Conservation (phyloP, 2,329 filamentous ascomycete genomes). For the Cytospora chrysosperma region DNA sequence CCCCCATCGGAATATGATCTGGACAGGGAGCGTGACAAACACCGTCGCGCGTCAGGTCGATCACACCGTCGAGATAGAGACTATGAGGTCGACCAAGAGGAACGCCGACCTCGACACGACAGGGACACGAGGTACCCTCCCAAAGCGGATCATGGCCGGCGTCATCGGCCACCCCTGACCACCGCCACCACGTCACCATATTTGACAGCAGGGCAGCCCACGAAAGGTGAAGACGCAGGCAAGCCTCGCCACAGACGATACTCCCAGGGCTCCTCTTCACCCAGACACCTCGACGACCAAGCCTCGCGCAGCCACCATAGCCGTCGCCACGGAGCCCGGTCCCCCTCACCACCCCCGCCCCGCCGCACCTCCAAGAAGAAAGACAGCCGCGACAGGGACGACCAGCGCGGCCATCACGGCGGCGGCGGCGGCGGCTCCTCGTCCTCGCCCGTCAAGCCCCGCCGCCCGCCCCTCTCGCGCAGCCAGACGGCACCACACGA, state of each 20-base stretch:
- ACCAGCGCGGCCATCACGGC: slow-evolving; percentile 12
- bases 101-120: slow-evolving; percentile 5
- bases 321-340: slow-evolving; percentile 4
- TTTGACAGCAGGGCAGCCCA: background rate
- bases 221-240: slow-evolving; percentile 4
- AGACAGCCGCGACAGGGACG: background rate
- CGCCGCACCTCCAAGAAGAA: slow-evolving; percentile 5
- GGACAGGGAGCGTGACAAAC: slow-evolving; percentile 3
- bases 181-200: slow-evolving; percentile 15
- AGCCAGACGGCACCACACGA: slow-evolving; percentile 1
- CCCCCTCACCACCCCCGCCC: slow-evolving; percentile 3
- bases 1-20: slow-evolving; percentile 20
- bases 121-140: slow-evolving; percentile 22
- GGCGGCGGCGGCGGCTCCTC: slow-evolving; percentile 9
- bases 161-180: slow-evolving; percentile 14
- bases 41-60: slow-evolving; percentile 1
- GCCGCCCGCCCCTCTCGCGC: background rate
- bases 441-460: background rate
- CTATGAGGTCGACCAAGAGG: background rate
- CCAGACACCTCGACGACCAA: slow-evolving; percentile 6
- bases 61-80: background rate
- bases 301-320: background rate
- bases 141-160: slow-evolving; percentile 18
- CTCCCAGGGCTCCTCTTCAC: slow-evolving; percentile 16
- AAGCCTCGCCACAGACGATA: slow-evolving; percentile 6